phyloP scores from a whole-genome alignment of 257 asterid species.

The Gardenia jasminoides region DNA sequence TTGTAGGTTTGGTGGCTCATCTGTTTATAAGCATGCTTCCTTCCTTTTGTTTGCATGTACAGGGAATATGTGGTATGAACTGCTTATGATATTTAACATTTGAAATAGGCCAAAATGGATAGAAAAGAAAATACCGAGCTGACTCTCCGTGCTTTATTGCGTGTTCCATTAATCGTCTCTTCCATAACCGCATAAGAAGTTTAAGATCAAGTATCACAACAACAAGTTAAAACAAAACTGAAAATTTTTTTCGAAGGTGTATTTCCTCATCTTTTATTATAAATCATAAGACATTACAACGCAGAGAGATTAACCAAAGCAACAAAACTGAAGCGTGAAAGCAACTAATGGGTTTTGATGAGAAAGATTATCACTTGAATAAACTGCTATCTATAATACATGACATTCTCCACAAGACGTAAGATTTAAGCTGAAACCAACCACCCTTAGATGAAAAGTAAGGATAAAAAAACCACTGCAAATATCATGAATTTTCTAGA shows the following conservation, averaged over 20 bases:
- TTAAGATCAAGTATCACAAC: constrained; percentile 17
- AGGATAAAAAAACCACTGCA: too few relatives aligned
- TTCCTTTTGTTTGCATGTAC: neutral
- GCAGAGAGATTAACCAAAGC: neutral
- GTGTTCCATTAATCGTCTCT: constrained; percentile 91
- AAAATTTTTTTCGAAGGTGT: neutral
- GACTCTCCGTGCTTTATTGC: constrained; percentile 83
- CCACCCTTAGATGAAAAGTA: too few relatives aligned
- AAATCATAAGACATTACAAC: neutral
- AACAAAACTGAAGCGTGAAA: neutral
- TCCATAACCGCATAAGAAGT: constrained; percentile 60
- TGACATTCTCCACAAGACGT: too few relatives aligned
- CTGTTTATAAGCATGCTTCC: neutral
- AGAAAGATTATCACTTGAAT: neutral
- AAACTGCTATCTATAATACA: neutral
- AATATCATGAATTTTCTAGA: too few relatives aligned
- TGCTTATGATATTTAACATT: neutral
- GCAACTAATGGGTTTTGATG: neutral
- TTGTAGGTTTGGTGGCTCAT: neutral
- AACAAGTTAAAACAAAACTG: neutral
- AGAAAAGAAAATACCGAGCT: constrained; percentile 50
- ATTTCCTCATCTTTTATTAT: neutral
- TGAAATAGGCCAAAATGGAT: neutral
- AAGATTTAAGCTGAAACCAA: too few relatives aligned
- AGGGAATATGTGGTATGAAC: neutral